These are phyloP conservation scores for Antitrichia curtipendula DNA, from an alignment of 225 moss, liverwort and hornwort species.

Conservation along the genomic window DNA sequence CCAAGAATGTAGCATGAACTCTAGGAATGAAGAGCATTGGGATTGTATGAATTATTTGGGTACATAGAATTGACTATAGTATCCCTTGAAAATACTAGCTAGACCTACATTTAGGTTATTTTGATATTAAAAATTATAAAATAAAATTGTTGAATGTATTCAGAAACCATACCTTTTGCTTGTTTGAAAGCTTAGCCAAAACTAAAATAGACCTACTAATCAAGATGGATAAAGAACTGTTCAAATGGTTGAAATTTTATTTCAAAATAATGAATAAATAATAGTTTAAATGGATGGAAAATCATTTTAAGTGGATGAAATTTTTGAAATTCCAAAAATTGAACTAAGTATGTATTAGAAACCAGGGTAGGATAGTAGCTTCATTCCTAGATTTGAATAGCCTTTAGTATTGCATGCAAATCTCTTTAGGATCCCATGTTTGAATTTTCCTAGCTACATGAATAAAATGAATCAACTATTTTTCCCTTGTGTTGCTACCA, in stretches of 20 bases:
- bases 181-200: background rate
- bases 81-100: rapidly evolving
- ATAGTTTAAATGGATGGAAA: background rate
- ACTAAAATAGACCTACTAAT: background rate
- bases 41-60: background rate
- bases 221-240: background rate
- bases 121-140: background rate
- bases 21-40: background rate
- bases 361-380: background rate
- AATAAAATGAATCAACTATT: no score
- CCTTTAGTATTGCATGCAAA: no score
- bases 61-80: background rate
- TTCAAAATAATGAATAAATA: background rate
- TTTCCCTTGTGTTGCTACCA: no score
- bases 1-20: background rate
- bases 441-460: no score
- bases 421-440: no score
- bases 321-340: background rate
- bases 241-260: background rate
- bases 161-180: background rate
- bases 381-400: background rate
- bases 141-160: background rate
- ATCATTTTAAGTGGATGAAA: background rate
- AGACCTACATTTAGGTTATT: rapidly evolving
- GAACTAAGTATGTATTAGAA: background rate